Percentiles rank a stretch among this genome's conserved stretches.
Evolutionary conservation across 2,329 filamentous ascomycete genomes (phyloP).

Genomic region (Pyrenophora graminea): DNA sequence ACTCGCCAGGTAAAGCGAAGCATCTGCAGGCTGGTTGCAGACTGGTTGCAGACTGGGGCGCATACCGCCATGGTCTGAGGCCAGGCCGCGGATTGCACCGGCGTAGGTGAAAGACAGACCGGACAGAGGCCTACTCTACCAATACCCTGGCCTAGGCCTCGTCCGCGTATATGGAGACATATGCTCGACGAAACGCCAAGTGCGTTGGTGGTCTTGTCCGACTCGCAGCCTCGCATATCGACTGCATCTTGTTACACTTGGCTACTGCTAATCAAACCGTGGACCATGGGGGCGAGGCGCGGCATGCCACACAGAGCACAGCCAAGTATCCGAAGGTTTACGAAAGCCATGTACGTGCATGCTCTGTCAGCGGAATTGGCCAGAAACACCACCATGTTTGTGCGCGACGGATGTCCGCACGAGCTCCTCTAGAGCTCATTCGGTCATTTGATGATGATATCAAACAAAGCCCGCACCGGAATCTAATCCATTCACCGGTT

Average conservation of each 20-base stretch:
- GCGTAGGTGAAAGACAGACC: slow-evolving; percentile 14
- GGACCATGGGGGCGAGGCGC: slow-evolving; percentile 8
- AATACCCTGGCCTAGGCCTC: slow-evolving; percentile 19
- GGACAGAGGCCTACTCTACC: slow-evolving; percentile 13
- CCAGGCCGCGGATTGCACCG: slow-evolving; percentile 34
- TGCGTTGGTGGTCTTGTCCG: slow-evolving; percentile 7
- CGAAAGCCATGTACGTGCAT: slow-evolving; percentile 29
- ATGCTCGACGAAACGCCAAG: slow-evolving; percentile 9
- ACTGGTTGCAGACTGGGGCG: slow-evolving; percentile 18
- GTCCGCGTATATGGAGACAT: slow-evolving; percentile 1
- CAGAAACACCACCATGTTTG: slow-evolving; percentile 20
- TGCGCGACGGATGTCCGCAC: slow-evolving; percentile 18
- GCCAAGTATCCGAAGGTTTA: slow-evolving; percentile 29
- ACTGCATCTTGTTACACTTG: slow-evolving; percentile 26
- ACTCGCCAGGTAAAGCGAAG: slow-evolving; percentile 17
- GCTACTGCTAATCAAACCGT: slow-evolving; percentile 13
- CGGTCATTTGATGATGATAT: slow-evolving; percentile 36
- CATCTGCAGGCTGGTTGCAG: slow-evolving; percentile 25
- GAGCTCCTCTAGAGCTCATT: slow-evolving; percentile 13
- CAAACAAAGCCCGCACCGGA: slow-evolving; percentile 25
- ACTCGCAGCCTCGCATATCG: slow-evolving; percentile 24
- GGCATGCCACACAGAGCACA: slow-evolving; percentile 19
- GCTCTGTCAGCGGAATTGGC: slow-evolving; percentile 30
- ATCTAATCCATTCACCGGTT: slow-evolving; percentile 19
- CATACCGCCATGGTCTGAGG: slow-evolving; percentile 21